phyloP scores from a whole-genome alignment of 2,329 filamentous ascomycete species.

The Penicillium sp. region DNA sequence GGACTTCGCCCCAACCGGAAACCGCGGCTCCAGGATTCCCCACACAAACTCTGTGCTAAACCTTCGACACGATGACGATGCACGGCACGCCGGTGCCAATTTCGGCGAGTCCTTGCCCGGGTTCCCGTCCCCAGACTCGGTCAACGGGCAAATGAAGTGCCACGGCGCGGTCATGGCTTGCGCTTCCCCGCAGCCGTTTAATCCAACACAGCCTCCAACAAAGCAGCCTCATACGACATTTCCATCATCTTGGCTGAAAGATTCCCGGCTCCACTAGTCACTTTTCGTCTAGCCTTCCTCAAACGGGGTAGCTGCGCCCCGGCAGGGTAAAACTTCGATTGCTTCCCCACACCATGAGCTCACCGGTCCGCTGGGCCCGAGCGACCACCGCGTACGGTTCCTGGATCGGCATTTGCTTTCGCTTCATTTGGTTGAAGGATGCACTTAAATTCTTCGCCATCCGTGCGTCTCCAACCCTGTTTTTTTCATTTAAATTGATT shows the following conservation, averaged over 20 bases:
- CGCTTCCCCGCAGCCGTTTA: background rate
- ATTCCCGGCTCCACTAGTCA: background rate
- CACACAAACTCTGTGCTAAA: conserved; percentile 13
- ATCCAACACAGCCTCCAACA: conserved; percentile 3
- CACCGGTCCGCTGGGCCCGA: background rate
- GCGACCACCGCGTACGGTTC: conserved; percentile 6
- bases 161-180: background rate
- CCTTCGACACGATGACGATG: conserved; percentile 19
- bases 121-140: background rate
- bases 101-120: background rate
- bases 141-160: background rate
- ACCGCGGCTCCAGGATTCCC: conserved; percentile 1
- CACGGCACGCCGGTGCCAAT: conserved; percentile 4
- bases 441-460: conserved; percentile 4
- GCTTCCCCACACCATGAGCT: conserved; percentile 15
- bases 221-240: conserved; percentile 11
- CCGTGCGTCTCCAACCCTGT: background rate
- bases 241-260: conserved; percentile 1
- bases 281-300: conserved; percentile 4
- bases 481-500: background rate
- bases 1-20: conserved; percentile 2
- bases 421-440: background rate
- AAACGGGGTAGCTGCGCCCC: background rate
- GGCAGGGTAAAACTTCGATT: conserved; percentile 3
- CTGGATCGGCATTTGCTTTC: conserved; percentile 13